Evolutionary conservation across 2,329 filamentous ascomycete genomes (phyloP), one percentile per base, ranked within the genome.

Genomic region (Orbilia ellipsospora): DNA sequence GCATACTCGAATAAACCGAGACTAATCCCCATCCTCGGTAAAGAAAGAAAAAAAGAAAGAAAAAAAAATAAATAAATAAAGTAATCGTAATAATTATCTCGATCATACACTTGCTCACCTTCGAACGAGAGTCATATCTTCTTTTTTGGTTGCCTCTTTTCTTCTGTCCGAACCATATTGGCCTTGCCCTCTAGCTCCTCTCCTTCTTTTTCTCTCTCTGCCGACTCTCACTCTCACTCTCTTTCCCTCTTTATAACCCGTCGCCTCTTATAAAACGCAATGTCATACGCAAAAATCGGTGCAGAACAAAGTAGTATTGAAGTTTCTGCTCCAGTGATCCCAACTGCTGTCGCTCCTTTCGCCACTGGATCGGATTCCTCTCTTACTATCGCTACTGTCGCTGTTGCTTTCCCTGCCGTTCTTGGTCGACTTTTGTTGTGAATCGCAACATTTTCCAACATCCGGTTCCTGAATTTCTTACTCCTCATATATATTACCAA

Each of bases 341-440:
- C 69, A 73, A 73, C 69, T 67, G 59, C 40, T 56, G 69, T 66
- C 69, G 61, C 69, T 73, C 69, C 69, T 73, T 73, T 62, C 52
- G 56, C 61, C 68, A 28, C 68, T 73, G 68, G 68, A 61, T 61
- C 69, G 51, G 52, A 55, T 45, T 66, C 61, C 12, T 67, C 44
- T 73, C 18, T 40, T 62, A 48, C 51, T 20, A 18, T 23, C 8
- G 8, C 40, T 20, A 15, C 36, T 48, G 20, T 42, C 13, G 50
- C 23, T 23, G 12, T 36, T 36, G 51, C 52, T 59, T 26, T 23
- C 18, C 15, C n/a, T 48, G 10, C 40, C 60, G n/a, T 42, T 40
- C 18, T 36, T n/a, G 20, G 26, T 56, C 59, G 18, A 56, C 52
- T 50, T 13, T 48, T 68, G 44, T 36, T 69, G 23, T 69, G 61